Evolutionary conservation across 805 yeast genomes (phyloP), one percentile per base, ranked within the genome.

Genomic region (Candida stauntonica): DNA sequence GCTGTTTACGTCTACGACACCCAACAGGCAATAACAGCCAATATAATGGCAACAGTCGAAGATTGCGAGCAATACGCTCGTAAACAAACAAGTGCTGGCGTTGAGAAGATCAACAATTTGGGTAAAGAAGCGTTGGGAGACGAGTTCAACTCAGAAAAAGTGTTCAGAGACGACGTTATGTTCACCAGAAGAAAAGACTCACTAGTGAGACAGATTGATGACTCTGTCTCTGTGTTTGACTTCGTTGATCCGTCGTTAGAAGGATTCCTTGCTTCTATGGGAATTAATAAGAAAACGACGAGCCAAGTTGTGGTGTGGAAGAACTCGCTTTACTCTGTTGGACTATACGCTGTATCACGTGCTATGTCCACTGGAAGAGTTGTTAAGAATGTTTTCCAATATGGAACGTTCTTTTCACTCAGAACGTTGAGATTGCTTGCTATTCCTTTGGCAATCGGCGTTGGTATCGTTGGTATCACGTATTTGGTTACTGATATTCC

Each of bases 401-500:
- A 56, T 63, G 56, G 73, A 39, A 29, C 73, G 53, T 39, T 60
- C 53, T 45, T 66, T 59, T 46, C 70, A 3, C 45, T 61, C 41
- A 51, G 46, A 3, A 54, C 66, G 1, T 39, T 77, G 18, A 68
- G 63, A 41, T 68, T 66, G 31, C 56, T 81, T n/a, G 69, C 74
- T 0, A 57, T 74, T 1, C 89, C 94, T 0, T 33, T 77, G 0
- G 42, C 72, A 1, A 47, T 78, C 3, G 68, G 77, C 7, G 71
- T 73, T 1, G 63, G 75, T 5, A 71, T 77, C 1, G 66, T 77
- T 12, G 69, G 82, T 0, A 63, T 74, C 0, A 75, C 77, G 29
- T 87, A 85, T 52, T 57, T 88, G 41, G 64, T 87, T 15, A 68
- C 71, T 42, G 98, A 93, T 59, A 77, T 94, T 12, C 97, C 97